phyloP scores from a whole-genome alignment of 2,329 filamentous ascomycete species.

The Albophoma yamanashiensis region DNA sequence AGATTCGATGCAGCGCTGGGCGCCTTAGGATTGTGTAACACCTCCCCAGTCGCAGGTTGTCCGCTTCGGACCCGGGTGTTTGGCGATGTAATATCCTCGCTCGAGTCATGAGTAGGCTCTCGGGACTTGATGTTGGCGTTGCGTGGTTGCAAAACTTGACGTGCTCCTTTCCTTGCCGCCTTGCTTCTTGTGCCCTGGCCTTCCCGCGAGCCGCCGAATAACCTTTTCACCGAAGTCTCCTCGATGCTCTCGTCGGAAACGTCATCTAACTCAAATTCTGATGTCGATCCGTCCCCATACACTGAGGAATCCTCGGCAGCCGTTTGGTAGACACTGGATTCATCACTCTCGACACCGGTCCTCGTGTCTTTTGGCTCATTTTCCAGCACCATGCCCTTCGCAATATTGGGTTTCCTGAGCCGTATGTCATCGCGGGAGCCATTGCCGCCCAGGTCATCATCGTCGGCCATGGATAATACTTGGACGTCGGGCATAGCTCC shows the following conservation, averaged over 20 bases:
- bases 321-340: conserved; percentile 14
- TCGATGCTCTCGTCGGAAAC: not conserved
- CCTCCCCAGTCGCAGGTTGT: not conserved
- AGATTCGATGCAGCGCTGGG: not conserved
- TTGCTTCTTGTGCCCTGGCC: not conserved
- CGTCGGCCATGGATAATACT: too few relatives aligned
- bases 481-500: not conserved
- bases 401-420: too few relatives aligned
- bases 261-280: conserved; percentile 8
- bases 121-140: not conserved
- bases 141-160: not conserved
- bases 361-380: not conserved
- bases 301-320: conserved; percentile 10
- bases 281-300: conserved; percentile 4
- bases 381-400: not conserved
- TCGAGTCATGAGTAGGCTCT: not conserved
- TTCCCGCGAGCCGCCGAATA: not conserved
- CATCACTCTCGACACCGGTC: conserved; percentile 5
- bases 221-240: not conserved
- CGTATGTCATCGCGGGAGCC: too few relatives aligned
- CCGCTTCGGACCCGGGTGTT: not conserved
- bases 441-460: not conserved
- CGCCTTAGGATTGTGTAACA: not conserved
- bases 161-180: not conserved
- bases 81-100: not conserved